A percentile compares a stretch with the other conserved stretches of the same genome.
Evolutionary conservation across 176 grass and related monocot genomes (phyloP).

Genomic region (Calamus simplicifolius): DNA sequence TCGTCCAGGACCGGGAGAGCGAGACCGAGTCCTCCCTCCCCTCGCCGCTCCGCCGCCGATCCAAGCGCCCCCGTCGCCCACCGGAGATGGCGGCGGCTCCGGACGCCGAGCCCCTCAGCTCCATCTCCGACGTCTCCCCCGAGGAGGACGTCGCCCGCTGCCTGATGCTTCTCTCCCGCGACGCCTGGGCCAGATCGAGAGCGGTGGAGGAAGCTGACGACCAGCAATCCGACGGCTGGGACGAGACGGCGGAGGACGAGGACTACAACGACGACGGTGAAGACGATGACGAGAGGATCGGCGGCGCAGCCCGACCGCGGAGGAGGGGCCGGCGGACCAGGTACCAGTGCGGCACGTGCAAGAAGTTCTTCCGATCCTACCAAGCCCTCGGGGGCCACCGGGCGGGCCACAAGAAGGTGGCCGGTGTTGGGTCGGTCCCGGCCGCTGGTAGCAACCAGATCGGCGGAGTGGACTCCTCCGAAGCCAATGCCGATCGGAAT

Average conservation of each 20-base stretch:
- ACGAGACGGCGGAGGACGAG: background rate
- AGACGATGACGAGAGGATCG: background rate
- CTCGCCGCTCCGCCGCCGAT: background rate
- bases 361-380: slow-evolving; percentile 66
- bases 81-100: background rate
- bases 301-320: background rate
- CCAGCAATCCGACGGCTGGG: background rate
- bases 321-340: slow-evolving; percentile 34
- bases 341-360: slow-evolving; percentile 53
- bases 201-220: background rate
- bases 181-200: slow-evolving; percentile 14
- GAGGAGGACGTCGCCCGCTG: slow-evolving; percentile 17
- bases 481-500: slow-evolving; percentile 9
- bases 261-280: no score
- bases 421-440: slow-evolving; percentile 11
- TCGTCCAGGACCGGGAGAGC: background rate
- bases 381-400: slow-evolving; percentile 59
- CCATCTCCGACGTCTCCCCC: background rate
- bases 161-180: slow-evolving; percentile 15
- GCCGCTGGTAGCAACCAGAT: slow-evolving; percentile 4
- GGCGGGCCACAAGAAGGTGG: slow-evolving; percentile 49
- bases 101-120: slow-evolving; percentile 5
- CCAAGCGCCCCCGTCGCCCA: background rate
- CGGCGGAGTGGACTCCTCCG: background rate
- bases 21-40: background rate